Conservation (phyloP, 148 eudicot genomes). For the Diospyros kaki region DNA sequence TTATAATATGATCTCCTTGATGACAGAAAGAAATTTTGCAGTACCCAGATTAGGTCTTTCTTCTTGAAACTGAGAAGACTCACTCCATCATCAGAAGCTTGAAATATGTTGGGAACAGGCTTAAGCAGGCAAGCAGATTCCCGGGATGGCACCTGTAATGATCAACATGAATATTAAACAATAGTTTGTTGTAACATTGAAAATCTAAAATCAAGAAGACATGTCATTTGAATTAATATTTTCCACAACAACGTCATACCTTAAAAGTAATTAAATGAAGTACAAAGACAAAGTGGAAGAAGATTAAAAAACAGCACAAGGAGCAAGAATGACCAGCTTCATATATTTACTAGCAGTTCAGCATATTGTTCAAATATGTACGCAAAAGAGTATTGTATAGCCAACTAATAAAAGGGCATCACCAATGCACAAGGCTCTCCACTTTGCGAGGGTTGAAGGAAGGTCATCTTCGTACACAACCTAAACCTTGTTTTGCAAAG, state of each 20-base stretch:
- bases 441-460: too few species aligned
- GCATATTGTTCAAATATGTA: too few species aligned
- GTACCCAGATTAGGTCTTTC: conserved; percentile 91
- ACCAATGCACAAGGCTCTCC: too few species aligned
- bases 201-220: not conserved
- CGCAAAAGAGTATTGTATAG: too few species aligned
- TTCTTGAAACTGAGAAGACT: conserved; percentile 84
- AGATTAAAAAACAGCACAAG: too few species aligned
- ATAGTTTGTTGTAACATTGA: not conserved
- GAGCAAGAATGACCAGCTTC: too few species aligned
- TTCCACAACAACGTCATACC: not conserved
- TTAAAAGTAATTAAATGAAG: not conserved
- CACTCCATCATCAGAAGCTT: conserved; percentile 54
- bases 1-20: conserved; percentile 9
- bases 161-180: conserved; percentile 21
- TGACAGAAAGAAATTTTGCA: conserved; percentile 11
- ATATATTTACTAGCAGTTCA: too few species aligned
- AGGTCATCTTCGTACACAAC: too few species aligned
- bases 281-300: too few species aligned
- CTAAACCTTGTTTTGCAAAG: too few species aligned
- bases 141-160: conserved; percentile 72
- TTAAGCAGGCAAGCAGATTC: conserved; percentile 86
- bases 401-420: too few species aligned
- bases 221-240: not conserved
- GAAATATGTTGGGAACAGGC: conserved; percentile 78